Base-by-base conservation (phyloP, 208 protist species). In the Herpetomonas muscarum region DNA sequence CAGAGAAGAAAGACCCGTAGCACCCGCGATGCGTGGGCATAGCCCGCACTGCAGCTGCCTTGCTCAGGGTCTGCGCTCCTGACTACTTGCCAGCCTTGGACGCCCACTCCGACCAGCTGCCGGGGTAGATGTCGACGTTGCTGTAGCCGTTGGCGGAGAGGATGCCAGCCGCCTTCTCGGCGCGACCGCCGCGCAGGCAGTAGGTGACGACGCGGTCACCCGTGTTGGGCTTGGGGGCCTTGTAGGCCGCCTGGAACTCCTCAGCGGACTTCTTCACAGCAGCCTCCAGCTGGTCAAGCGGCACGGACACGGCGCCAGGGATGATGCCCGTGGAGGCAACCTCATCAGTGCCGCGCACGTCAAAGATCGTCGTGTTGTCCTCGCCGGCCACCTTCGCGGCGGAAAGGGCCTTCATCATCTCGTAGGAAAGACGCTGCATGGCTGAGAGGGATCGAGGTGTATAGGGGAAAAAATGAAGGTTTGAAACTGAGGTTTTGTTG, bases 51-150 rank as follows among this genome's bases (percentile, higher is more conserved):
- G n/a, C n/a, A n/a, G n/a, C n/a, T n/a, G n/a, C n/a, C n/a, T n/a
- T n/a, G n/a, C n/a, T n/a, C n/a, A n/a, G n/a, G n/a, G n/a, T n/a
- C n/a, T n/a, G n/a, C n/a, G n/a, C n/a, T n/a, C n/a, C n/a, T n/a
- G n/a, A n/a, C n/a, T n/a, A n/a, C n/a, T n/a, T n/a, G n/a, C n/a
- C n/a, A n/a, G n/a, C n/a, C n/a, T n/a, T n/a, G n/a, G 66, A 61
- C 17, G 79, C 69, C 84, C 84, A 92, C 59, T 92, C 84, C 12
- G 64, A 49, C 84, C 84, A 92, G 61, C 84, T 81, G 31, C 84
- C 84, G 12, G 80, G 75, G 55, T 80, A 92, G 9, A 85, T 42
- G 61, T 83, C 77, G 0, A 85, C 76, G 26, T 84, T 70, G 45
- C 45, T 73, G 66, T 82, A 92, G 25, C 78, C 77, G 25, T 69